Evolutionary conservation across 2,329 filamentous ascomycete genomes (phyloP), one percentile per base, ranked within the genome.

Genomic region (Hirsutella minnesotensis): DNA sequence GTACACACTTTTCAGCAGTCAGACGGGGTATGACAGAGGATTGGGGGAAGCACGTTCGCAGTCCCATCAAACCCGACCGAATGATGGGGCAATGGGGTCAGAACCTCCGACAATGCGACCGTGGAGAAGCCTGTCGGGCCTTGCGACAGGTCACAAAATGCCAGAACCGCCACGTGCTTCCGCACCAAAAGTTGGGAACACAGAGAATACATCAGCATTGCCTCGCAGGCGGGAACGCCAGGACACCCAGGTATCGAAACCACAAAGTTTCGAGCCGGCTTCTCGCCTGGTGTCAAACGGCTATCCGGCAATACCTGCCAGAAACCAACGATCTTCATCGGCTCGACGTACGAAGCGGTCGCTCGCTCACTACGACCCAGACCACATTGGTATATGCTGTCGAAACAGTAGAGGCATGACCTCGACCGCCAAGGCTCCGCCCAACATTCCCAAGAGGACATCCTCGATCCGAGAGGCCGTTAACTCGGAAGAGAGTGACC

Each of bases 381-480:
- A 50, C 13, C 53, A 58, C 38, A 44, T 49, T 31, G 50, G 49
- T 8, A 48, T 58, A 22, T 55, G 54, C 47, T 56, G 55, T 35
- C 53, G 51, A 44, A 52, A 47, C 16, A 52, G 53, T 39, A 51
- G 52, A 45, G 54, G 52, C 12, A 43, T 56, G n/a, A 49, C 50
- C 2, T 47, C 51, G 3, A 52, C 46, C 34, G 51, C 50, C 18
- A 45, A 46, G n/a, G 53, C 50, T 5, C 55, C 52, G 37, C 62
- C 62, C 12, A 60, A 58, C 43, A 58, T 64, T 35, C 62, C 62
- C 13, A 53, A 51, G 41, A 54, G 62, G 46, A 59, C 52, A 21
- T 64, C 62, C 20, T 64, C 62, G 3, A 58, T 62, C n/a, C 50
- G 45, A 30, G 50, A 46, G 15, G 55, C 44, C 21, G 42, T 51